Percentiles rank a stretch among this genome's conserved stretches.
Evolutionary conservation across 805 yeast species (phyloP).

Genomic region (Hanseniaspora thailandica): DNA sequence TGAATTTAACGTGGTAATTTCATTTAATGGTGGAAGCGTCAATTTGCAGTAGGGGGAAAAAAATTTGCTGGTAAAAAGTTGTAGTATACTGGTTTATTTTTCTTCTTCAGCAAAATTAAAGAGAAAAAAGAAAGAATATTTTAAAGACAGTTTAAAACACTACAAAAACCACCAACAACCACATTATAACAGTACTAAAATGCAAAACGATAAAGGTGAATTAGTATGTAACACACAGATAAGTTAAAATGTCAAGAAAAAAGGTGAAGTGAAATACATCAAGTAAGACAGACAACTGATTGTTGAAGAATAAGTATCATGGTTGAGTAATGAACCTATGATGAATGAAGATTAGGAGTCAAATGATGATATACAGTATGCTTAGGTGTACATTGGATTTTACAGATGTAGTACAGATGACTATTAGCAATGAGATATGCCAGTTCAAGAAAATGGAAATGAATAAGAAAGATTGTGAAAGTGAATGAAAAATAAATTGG

Average conservation of each 20-base stretch:
- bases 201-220: constrained; percentile 99
- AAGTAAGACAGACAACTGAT: neutral
- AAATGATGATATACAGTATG: neutral
- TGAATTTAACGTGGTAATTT: neutral
- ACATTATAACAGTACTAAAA: constrained; percentile 35
- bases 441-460: too few species aligned
- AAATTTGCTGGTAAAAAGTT: neutral
- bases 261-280: neutral
- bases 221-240: constrained; percentile 60
- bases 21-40: too few species aligned
- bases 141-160: constrained; percentile 22
- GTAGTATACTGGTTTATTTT: neutral
- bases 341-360: neutral
- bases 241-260: neutral
- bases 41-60: too few species aligned
- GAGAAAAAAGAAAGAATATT: neutral
- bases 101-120: neutral
- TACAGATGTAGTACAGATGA: too few species aligned
- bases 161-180: constrained; percentile 9
- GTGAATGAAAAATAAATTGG: too few species aligned
- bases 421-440: too few species aligned
- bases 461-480: too few species aligned
- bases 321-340: neutral
- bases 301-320: neutral
- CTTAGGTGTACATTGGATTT: neutral